These are phyloP conservation scores for Didymella sp. DNA, from an alignment of 2,329 filamentous ascomycete genomes.

Conservation along the genomic window DNA sequence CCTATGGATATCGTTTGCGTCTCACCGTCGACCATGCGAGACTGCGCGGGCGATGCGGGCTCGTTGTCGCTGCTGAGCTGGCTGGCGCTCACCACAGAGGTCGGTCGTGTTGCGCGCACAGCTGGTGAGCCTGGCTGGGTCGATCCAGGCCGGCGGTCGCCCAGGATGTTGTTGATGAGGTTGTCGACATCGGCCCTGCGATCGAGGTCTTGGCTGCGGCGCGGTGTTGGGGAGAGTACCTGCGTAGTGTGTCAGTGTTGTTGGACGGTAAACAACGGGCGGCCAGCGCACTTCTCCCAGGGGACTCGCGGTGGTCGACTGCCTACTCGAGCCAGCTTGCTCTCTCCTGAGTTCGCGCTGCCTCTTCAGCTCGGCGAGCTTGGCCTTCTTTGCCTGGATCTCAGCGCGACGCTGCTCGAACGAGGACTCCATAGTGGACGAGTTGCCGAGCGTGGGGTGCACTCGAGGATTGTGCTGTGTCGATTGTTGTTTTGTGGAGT, in stretches of 20 bases:
- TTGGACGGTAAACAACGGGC: background rate
- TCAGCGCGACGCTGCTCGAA: conserved; percentile 88
- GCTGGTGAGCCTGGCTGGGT: conserved; percentile 63
- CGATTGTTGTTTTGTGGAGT: background rate
- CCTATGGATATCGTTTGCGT: conserved; percentile 77
- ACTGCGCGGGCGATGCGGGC: conserved; percentile 25
- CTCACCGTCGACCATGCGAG: conserved; percentile 49
- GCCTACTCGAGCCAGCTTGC: conserved; percentile 68
- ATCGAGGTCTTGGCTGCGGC: conserved; percentile 69
- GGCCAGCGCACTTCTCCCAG: conserved; percentile 69
- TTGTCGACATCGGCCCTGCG: conserved; percentile 74
- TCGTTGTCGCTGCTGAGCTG: conserved; percentile 76
- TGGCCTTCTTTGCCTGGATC: conserved; percentile 94
- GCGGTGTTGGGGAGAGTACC: conserved; percentile 74
- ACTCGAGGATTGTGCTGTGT: background rate
- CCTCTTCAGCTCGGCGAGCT: conserved; percentile 93
- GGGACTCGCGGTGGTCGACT: conserved; percentile 66
- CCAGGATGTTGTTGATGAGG: conserved; percentile 83
- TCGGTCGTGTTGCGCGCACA: conserved; percentile 72
- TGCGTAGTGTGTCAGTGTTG: conserved; percentile 43
- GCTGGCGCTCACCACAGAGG: conserved; percentile 82
- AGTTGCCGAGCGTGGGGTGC: background rate
- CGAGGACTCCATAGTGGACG: conserved; percentile 55
- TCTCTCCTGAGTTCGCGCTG: conserved; percentile 86
- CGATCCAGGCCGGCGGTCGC: conserved; percentile 75